phyloP scores from a whole-genome alignment of 768 basidiomycete species.

The Mrakia frigida region DNA sequence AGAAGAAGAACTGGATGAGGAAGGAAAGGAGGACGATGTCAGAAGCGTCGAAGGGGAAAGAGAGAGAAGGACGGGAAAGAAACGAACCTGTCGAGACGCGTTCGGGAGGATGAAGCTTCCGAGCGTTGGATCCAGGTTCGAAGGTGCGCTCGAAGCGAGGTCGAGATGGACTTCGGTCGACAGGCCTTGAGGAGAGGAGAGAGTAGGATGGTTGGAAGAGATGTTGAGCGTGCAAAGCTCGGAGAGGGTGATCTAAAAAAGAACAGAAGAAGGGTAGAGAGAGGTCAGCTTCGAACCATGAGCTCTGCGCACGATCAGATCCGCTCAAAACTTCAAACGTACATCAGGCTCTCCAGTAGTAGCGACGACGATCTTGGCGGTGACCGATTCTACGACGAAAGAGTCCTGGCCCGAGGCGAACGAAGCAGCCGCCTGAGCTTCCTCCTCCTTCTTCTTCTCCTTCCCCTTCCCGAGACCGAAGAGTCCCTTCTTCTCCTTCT shows the following conservation, averaged over 20 bases:
- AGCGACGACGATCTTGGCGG: constrained; percentile 5
- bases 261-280: too few relatives aligned
- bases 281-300: not conserved
- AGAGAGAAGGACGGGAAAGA: not conserved
- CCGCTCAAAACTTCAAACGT: not conserved
- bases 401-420: not conserved
- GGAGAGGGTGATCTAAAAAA: constrained; percentile 1
- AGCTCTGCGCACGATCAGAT: not conserved
- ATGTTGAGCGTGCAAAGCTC: constrained; percentile 9
- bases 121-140: not conserved
- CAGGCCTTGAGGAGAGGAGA: constrained; percentile 7
- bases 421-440: constrained; percentile 4
- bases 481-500: constrained; percentile 19
- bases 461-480: constrained; percentile 19
- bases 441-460: constrained; percentile 22
- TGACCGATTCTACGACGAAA: constrained; percentile 12
- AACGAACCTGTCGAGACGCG: constrained; percentile 4
- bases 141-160: not conserved
- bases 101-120: not conserved
- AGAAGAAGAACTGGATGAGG: not conserved
- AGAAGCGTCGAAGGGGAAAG: not conserved
- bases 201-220: constrained; percentile 3
- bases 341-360: constrained; percentile 22
- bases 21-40: not conserved
- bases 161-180: constrained; percentile 14